phyloP scores from a whole-genome alignment of 352 stramenopile species.

The Globisporangium megalacanthum region DNA sequence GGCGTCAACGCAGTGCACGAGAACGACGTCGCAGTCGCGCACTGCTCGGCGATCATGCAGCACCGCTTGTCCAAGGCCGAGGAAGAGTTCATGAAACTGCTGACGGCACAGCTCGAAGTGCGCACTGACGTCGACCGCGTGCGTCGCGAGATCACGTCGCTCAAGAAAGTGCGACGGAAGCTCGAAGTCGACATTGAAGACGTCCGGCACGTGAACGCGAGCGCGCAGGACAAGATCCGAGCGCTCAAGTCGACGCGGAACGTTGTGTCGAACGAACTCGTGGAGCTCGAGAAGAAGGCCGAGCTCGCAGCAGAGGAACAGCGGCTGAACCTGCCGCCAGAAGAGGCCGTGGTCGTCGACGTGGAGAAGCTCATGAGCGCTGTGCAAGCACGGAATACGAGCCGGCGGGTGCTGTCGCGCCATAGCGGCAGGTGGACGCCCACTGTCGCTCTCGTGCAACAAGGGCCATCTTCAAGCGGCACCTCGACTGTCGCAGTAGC shows the following conservation, averaged over 20 bases:
- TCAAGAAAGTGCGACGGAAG: constrained; percentile 54
- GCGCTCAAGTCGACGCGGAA: constrained; percentile 43
- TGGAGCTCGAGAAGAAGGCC: constrained; percentile 47
- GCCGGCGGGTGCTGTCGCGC: constrained; percentile 1
- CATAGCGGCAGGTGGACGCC: not conserved
- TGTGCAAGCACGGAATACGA: constrained; percentile 32
- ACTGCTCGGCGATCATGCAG: constrained; percentile 73
- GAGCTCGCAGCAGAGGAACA: constrained; percentile 51
- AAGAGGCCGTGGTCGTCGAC: constrained; percentile 60
- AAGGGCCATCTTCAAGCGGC: not conserved
- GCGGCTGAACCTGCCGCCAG: constrained; percentile 49
- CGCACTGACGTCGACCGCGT: constrained; percentile 54
- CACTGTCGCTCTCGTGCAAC: not conserved
- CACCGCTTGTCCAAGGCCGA: constrained; percentile 65
- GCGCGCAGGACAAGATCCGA: constrained; percentile 39
- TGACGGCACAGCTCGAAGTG: constrained; percentile 59
- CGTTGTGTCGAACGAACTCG: constrained; percentile 42
- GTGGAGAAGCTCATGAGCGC: constrained; percentile 50
- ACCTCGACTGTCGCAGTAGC: not conserved
- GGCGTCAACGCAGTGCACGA: constrained; percentile 72
- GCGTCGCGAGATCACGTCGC: constrained; percentile 46
- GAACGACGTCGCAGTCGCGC: constrained; percentile 68
- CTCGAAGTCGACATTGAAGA: constrained; percentile 57
- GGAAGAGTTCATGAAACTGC: constrained; percentile 76
- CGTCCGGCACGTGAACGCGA: constrained; percentile 30